Conservation (phyloP, 2,329 filamentous ascomycete species). For the Fusarium setosum region DNA sequence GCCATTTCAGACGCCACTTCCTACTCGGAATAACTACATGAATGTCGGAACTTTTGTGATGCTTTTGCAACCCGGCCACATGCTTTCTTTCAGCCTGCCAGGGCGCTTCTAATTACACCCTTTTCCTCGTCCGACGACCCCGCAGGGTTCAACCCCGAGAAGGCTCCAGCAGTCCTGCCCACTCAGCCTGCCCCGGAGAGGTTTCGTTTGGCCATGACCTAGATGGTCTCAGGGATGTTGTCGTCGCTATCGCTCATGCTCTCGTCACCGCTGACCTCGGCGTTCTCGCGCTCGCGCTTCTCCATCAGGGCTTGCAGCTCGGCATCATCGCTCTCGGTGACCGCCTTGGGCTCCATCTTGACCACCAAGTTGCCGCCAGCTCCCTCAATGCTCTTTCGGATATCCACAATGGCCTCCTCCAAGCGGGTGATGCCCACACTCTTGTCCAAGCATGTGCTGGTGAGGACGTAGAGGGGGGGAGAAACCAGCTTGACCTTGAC, state of each 20-base stretch:
- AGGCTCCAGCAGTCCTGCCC: conserved; percentile 31
- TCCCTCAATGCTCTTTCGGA: conserved; percentile 81
- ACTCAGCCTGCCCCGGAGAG: conserved; percentile 26
- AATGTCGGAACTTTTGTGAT: conserved; percentile 44
- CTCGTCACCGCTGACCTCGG: conserved; percentile 97
- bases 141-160: conserved; percentile 21
- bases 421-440: conserved; percentile 83
- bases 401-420: conserved; percentile 90
- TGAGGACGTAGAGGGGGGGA: conserved; percentile 95
- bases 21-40: conserved; percentile 43
- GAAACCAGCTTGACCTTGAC: conserved; percentile 99
- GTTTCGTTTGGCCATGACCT: conserved; percentile 37
- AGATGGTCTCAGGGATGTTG: conserved; percentile 64
- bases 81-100: conserved; percentile 35
- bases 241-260: conserved; percentile 96
- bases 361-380: conserved; percentile 85
- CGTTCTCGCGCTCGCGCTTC: conserved; percentile 97
- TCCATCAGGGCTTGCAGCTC: conserved; percentile 98
- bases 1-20: conserved; percentile 44
- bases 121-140: conserved; percentile 39
- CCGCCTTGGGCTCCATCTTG: conserved; percentile 99
- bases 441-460: conserved; percentile 96
- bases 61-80: conserved; percentile 37
- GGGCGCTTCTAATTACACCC: conserved; percentile 41
- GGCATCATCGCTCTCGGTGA: conserved; percentile 98